Conservation (phyloP, 2,329 filamentous ascomycete genomes). For the Colletotrichum salicis region DNA sequence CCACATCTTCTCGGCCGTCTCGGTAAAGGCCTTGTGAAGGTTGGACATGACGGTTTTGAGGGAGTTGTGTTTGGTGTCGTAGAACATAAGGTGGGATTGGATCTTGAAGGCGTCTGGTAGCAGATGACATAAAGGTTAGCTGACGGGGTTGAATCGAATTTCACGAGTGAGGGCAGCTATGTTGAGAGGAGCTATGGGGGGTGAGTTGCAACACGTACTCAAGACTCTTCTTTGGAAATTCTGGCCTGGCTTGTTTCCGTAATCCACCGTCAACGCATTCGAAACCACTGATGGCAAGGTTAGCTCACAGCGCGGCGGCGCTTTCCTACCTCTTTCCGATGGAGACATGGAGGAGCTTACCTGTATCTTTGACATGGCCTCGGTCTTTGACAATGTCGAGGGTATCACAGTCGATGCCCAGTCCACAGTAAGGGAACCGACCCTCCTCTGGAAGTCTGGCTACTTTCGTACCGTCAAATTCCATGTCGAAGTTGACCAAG, state of each 20-base stretch:
- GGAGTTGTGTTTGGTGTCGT: conserved; percentile 83
- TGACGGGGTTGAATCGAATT: not conserved
- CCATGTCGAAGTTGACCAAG: conserved; percentile 82
- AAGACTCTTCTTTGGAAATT: conserved; percentile 85
- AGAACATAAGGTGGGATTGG: conserved; percentile 85
- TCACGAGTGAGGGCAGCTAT: not conserved
- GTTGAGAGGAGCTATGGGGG: too few relatives aligned
- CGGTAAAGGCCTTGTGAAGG: conserved; percentile 77
- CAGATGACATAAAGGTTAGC: conserved; percentile 24
- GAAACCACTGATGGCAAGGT: conserved; percentile 59
- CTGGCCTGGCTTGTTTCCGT: conserved; percentile 75
- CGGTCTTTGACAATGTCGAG: conserved; percentile 80
- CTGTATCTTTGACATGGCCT: conserved; percentile 59
- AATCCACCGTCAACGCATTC: conserved; percentile 83
- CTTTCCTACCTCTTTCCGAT: not conserved
- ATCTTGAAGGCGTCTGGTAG: conserved; percentile 76
- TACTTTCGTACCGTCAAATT: conserved; percentile 63
- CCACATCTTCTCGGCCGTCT: conserved; percentile 82
- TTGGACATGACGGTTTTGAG: conserved; percentile 76
- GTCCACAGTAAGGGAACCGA: conserved; percentile 90
- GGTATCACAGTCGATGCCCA: conserved; percentile 77
- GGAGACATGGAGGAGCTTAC: conserved; percentile 51
- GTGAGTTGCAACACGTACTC: conserved; percentile 56
- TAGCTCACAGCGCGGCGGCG: not conserved
- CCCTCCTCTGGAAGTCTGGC: conserved; percentile 53